Base-by-base conservation (phyloP, 225 moss, liverwort and hornwort species). In the Marchantia polymorpha region DNA sequence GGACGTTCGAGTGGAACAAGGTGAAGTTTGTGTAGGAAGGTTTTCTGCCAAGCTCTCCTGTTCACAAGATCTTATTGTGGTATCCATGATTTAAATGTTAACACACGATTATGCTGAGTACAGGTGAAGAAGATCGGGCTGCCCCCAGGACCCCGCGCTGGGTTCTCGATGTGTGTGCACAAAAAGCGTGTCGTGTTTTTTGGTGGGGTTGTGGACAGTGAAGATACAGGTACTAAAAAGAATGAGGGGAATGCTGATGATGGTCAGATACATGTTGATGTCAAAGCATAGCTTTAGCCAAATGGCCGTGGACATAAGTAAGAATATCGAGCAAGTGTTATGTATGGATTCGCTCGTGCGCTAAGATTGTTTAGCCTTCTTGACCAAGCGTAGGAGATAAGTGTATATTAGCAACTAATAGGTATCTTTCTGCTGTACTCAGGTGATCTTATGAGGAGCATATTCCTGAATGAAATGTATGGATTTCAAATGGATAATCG, bases 401-500 rank as follows among this genome's bases (percentile, higher is more conserved):
- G 50, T 50, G 6, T 13, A 8, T 26, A 3, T 12, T 60, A 8
- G 75, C 87, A 89, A 72, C 72, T 66, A 50, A 51, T 5, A 39
- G 39, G 13, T 10, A 48, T 23, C 23, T 78, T 50, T n/a, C 39
- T 39, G 13, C 11, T 1, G 17, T 14, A 8, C 14, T 14, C 79
- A 80, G 80, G 80, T 50, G 93, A 93, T 85, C 78, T 93, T 55
- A 84, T 93, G 77, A 89, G 90, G 72, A 91, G 93, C 73, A 90
- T 91, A 51, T 93, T 93, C 78, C 84, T 92, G 82, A 93, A 88
- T 72, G 93, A 92, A 78, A 91, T 93, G 89, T 93, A 91, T 59
- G 92, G 90, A 47, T 93, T 93, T 83, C 93, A 93, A 84, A 91
- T 92, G 93, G 93, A 93, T 69, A 93, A 90, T 80, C 91, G 92